Conservation (phyloP, 1,284 basidiomycete genomes). For the Fistulina hepatica region DNA sequence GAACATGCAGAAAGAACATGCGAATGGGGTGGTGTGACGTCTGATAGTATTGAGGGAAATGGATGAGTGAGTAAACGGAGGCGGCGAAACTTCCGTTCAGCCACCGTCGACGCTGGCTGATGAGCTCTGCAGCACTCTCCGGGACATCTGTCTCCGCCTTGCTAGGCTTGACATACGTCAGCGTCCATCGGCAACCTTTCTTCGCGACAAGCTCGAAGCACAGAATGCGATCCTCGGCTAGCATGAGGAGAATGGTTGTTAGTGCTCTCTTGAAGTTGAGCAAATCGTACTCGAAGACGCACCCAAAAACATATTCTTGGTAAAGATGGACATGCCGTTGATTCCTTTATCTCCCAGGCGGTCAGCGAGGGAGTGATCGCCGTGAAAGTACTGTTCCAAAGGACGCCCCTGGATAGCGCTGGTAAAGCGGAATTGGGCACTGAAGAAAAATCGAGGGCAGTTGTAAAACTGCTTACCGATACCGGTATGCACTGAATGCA, state of each 20-base stretch:
- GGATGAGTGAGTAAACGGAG: constrained; percentile 88
- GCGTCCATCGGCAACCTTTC: constrained; percentile 78
- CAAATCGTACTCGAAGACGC: no score
- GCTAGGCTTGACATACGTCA: constrained; percentile 91
- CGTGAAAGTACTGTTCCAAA: constrained; percentile 96
- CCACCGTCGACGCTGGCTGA: constrained; percentile 94
- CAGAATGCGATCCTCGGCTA: constrained; percentile 87
- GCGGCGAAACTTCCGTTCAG: constrained; percentile 96
- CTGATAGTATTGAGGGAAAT: constrained; percentile 87
- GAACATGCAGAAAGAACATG: constrained; percentile 93
- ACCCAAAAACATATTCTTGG: constrained; percentile 86
- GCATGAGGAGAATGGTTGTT: constrained; percentile 1
- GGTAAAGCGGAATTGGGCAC: constrained; percentile 85
- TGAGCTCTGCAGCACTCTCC: constrained; percentile 82
- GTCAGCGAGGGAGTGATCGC: constrained; percentile 90
- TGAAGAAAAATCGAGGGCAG: constrained; percentile 49
- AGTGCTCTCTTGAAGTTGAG: no score
- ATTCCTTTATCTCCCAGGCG: constrained; percentile 90
- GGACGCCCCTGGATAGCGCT: constrained; percentile 90
- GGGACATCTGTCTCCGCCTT: constrained; percentile 95
- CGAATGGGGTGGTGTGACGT: constrained; percentile 76
- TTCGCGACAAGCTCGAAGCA: constrained; percentile 97
- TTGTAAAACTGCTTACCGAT: constrained; percentile 84
- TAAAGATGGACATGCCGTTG: constrained; percentile 97
- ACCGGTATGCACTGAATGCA: constrained; percentile 94